phyloP scores from a whole-genome alignment of 2,329 filamentous ascomycete genomes.

The Pseudogymnoascus verrucosus region DNA sequence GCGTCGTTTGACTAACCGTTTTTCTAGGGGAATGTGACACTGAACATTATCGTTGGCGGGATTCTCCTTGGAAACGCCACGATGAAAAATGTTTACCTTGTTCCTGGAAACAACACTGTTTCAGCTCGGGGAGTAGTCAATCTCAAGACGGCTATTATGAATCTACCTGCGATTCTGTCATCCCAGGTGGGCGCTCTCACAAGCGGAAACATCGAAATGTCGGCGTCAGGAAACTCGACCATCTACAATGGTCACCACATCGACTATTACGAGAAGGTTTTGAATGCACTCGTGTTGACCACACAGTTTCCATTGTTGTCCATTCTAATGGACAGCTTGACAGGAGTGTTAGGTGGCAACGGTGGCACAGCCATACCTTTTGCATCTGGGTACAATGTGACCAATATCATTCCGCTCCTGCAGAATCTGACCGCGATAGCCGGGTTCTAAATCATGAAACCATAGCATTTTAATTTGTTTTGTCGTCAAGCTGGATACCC shows the following conservation, averaged over 20 bases:
- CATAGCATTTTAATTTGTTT: not conserved
- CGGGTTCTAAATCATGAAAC: not conserved
- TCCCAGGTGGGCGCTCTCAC: slow-evolving; percentile 31
- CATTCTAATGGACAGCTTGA: not conserved
- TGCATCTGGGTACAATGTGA: not conserved
- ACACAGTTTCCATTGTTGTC: not conserved
- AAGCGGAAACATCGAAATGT: slow-evolving; percentile 35
- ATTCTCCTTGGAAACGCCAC: slow-evolving; percentile 33
- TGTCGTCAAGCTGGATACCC: not conserved
- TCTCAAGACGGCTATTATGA: slow-evolving; percentile 34
- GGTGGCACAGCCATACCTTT: not conserved
- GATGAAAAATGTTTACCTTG: slow-evolving; percentile 33
- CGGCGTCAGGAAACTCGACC: slow-evolving; percentile 35
- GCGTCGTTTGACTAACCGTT: not conserved
- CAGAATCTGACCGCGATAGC: not conserved
- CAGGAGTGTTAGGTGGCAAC: not conserved
- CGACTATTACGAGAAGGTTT: slow-evolving; percentile 35
- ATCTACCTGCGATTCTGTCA: slow-evolving; percentile 33
- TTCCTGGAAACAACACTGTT: slow-evolving; percentile 36
- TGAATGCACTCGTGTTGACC: slow-evolving; percentile 18
- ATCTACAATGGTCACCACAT: slow-evolving; percentile 36
- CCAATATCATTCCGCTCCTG: not conserved
- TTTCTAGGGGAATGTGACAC: slow-evolving; percentile 34
- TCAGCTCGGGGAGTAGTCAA: slow-evolving; percentile 35
- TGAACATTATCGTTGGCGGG: slow-evolving; percentile 36